phyloP scores from a whole-genome alignment of 169 alveolate genomes.

The Eimeria maxima region DNA sequence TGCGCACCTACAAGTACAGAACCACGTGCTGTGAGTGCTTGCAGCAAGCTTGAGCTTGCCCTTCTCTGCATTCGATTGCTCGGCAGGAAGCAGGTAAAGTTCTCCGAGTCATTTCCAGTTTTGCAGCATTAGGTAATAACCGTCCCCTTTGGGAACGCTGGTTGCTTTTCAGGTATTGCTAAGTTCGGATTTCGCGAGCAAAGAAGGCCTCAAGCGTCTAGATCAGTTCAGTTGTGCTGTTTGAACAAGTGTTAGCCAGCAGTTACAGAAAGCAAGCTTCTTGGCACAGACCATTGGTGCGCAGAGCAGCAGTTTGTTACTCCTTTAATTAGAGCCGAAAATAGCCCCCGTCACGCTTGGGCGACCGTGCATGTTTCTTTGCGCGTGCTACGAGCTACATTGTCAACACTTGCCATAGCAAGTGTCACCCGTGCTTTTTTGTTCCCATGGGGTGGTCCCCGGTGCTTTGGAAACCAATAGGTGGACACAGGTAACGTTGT shows the following conservation, averaged over 20 bases:
- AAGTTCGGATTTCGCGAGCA: background rate
- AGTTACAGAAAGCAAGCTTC: background rate
- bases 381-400: too few relatives aligned
- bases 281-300: background rate
- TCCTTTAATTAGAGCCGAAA: background rate
- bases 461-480: too few relatives aligned
- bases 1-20: background rate
- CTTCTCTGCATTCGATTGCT: background rate
- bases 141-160: background rate
- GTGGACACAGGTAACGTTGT: too few relatives aligned
- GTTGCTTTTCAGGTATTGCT: background rate
- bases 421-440: too few relatives aligned
- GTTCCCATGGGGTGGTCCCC: too few relatives aligned
- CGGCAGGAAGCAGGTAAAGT: background rate
- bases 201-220: background rate
- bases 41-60: background rate
- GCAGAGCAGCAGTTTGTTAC: background rate
- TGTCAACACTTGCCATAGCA: too few relatives aligned
- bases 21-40: background rate
- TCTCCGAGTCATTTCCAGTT: background rate
- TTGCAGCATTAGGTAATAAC: background rate
- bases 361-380: background rate
- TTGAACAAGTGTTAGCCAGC: background rate
- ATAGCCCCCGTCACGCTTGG: background rate
- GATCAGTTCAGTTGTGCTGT: background rate